Evolutionary conservation across 768 basidiomycete genomes (phyloP).

Genomic region (Panaeolus papilionaceus): DNA sequence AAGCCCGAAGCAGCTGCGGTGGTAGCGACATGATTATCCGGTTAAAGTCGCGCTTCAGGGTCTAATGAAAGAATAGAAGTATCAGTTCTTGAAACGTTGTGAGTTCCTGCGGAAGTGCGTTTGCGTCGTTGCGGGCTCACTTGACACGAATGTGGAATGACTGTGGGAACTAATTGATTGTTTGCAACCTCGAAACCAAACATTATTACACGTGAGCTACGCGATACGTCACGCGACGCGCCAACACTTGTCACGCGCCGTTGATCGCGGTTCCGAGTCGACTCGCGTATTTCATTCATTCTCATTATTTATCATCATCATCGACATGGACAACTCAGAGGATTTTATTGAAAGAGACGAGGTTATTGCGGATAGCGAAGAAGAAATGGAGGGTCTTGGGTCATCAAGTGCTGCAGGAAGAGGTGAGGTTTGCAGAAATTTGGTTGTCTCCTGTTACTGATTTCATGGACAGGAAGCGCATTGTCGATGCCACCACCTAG

Average conservation of each 20-base stretch:
- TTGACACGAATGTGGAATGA: constrained; percentile 11
- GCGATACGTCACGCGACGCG: constrained; percentile 9
- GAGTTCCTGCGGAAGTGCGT: constrained; percentile 18
- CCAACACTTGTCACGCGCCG: not conserved
- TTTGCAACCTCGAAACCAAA: not conserved
- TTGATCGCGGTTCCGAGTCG: constrained; percentile 9
- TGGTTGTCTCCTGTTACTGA: not conserved
- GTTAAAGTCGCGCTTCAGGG: not conserved
- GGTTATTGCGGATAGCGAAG: constrained; percentile 55
- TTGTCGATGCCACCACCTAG: constrained; percentile 15
- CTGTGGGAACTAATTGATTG: constrained; percentile 7
- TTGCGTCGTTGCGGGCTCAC: constrained; percentile 30
- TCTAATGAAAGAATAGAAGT: constrained; percentile 4
- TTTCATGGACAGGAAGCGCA: constrained; percentile 16
- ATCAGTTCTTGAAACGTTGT: constrained; percentile 12
- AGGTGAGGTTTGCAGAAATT: not conserved
- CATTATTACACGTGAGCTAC: not conserved
- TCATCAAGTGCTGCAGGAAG: constrained; percentile 10
- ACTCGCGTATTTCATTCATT: not conserved
- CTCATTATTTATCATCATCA: not conserved
- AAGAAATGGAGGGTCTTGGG: constrained; percentile 24
- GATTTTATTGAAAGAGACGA: constrained; percentile 38
- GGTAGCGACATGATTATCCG: constrained; percentile 37
- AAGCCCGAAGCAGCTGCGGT: constrained; percentile 47
- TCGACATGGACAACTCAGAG: constrained; percentile 17